Percentiles rank a stretch among this genome's conserved stretches.
phyloP scores from a whole-genome alignment of 768 basidiomycete species.

The Boletus sp. region DNA sequence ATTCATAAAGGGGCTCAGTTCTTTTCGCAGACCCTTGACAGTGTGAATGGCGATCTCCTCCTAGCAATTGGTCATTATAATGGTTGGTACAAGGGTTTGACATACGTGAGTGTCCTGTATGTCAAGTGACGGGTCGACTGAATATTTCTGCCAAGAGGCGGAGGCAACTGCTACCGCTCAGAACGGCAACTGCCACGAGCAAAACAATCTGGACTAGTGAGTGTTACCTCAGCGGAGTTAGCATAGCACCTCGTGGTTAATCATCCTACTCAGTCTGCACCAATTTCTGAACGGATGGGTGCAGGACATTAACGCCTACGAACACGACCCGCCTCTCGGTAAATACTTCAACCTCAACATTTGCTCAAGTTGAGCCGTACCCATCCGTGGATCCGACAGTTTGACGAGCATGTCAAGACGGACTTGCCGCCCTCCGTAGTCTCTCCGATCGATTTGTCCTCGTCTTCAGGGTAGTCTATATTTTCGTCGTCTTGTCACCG shows the following conservation, averaged over 20 bases:
- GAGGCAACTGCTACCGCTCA: conserved; percentile 57
- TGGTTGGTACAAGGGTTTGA: conserved; percentile 63
- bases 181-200: conserved; percentile 60
- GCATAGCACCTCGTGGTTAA: not conserved
- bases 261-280: conserved; percentile 46
- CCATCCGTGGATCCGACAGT: not conserved
- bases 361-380: conserved; percentile 23
- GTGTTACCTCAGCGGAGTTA: conserved; percentile 25
- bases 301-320: conserved; percentile 54
- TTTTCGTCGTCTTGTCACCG: not conserved
- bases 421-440: not conserved
- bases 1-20: conserved; percentile 62
- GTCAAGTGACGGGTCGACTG: not conserved
- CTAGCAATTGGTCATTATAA: conserved; percentile 70
- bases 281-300: conserved; percentile 75
- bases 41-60: conserved; percentile 46
- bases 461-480: not conserved
- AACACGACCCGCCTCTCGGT: conserved; percentile 43
- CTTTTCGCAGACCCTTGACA: conserved; percentile 49
- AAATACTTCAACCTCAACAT: conserved; percentile 62
- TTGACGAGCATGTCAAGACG: not conserved
- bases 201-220: conserved; percentile 87
- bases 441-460: not conserved
- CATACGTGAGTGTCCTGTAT: conserved; percentile 41
- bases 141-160: conserved; percentile 29